Evolutionary conservation across 2,329 filamentous ascomycete genomes (phyloP).

Genomic region (Hypoxylon sp.): DNA sequence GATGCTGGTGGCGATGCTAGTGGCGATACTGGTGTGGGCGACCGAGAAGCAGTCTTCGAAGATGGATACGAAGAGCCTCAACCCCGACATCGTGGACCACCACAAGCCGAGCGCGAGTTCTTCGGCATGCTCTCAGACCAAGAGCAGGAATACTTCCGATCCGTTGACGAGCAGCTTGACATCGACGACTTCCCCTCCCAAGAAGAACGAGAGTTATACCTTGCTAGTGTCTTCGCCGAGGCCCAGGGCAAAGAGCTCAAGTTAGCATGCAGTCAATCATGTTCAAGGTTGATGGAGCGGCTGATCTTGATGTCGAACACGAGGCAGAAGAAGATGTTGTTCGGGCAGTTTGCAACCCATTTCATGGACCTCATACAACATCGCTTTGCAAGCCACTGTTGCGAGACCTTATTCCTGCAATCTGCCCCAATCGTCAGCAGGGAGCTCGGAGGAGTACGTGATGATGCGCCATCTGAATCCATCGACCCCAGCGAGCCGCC

Average conservation of each 20-base stretch:
- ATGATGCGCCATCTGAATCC: conserved; percentile 55
- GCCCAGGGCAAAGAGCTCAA: conserved; percentile 94
- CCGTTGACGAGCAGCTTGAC: conserved; percentile 89
- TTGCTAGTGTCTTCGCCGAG: conserved; percentile 87
- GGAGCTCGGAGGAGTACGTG: conserved; percentile 70
- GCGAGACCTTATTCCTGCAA: conserved; percentile 89
- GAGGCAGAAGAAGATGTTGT: conserved; percentile 85
- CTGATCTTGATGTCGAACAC: conserved; percentile 84
- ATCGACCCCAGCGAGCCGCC: conserved; percentile 61
- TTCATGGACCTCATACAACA: conserved; percentile 93
- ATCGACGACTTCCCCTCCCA: conserved; percentile 84
- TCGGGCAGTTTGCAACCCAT: conserved; percentile 85
- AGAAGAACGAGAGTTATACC: conserved; percentile 77
- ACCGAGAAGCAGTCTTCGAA: conserved; percentile 40
- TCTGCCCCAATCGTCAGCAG: conserved; percentile 82
- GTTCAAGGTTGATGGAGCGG: conserved; percentile 91
- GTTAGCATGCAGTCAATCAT: conserved; percentile 94
- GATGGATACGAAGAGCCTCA: conserved; percentile 40
- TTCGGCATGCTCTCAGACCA: conserved; percentile 93
- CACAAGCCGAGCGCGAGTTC: conserved; percentile 74
- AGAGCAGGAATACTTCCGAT: conserved; percentile 95
- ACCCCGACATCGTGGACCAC: conserved; percentile 29
- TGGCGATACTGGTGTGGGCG: conserved; percentile 13
- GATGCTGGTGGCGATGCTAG: conserved; percentile 26
- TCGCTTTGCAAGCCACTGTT: conserved; percentile 96